These are phyloP conservation scores for Triangularia verruculosa DNA, from an alignment of 2,329 filamentous ascomycete genomes.

Conservation along the genomic window DNA sequence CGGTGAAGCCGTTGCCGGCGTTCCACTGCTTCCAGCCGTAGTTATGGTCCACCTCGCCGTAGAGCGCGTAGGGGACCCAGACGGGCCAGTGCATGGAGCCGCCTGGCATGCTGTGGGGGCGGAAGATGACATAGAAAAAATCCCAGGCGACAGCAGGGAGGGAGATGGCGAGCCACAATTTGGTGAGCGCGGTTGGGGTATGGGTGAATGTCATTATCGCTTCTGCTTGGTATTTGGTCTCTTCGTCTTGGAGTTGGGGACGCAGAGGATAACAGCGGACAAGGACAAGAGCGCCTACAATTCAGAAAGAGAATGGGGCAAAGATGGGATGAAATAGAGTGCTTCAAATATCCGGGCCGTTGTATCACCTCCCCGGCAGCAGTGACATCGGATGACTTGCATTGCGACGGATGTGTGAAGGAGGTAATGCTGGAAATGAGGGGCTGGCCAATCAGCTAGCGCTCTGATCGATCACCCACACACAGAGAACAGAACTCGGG, in stretches of 20 bases:
- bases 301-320: too few relatives aligned
- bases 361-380: background rate
- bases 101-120: constrained; percentile 78
- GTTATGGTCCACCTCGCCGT: constrained; percentile 74
- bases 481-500: background rate
- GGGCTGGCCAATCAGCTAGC: background rate
- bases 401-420: background rate
- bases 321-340: too few relatives aligned
- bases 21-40: constrained; percentile 76
- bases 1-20: constrained; percentile 69
- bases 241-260: too few relatives aligned
- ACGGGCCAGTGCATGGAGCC: constrained; percentile 69
- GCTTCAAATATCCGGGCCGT: too few relatives aligned
- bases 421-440: background rate
- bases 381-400: background rate
- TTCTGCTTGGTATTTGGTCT: background rate
- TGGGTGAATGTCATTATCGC: constrained; percentile 33
- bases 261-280: too few relatives aligned
- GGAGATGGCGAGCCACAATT: constrained; percentile 71
- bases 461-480: background rate
- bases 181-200: constrained; percentile 44
- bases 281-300: too few relatives aligned
- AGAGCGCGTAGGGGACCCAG: constrained; percentile 76
- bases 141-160: constrained; percentile 82
- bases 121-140: constrained; percentile 71